phyloP scores from a whole-genome alignment of 805 yeast species.

The Candida jianshihensis region DNA sequence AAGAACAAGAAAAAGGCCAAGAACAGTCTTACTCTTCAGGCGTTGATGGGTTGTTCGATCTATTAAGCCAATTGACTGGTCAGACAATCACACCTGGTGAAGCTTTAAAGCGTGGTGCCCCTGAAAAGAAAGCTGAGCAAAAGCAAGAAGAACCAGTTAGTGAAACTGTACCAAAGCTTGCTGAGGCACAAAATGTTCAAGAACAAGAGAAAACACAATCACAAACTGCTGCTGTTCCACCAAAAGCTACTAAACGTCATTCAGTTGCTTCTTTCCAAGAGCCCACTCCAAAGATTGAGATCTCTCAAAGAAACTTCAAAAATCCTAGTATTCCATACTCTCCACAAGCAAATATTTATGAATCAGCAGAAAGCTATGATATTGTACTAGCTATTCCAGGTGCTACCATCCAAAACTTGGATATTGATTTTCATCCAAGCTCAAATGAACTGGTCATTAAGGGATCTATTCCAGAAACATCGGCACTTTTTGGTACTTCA shows the following conservation, averaged over 20 bases:
- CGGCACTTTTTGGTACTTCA: conserved; percentile 12
- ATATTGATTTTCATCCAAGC: conserved; percentile 53
- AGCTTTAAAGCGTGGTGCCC: neutral
- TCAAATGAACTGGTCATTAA: conserved; percentile 45
- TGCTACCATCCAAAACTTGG: conserved; percentile 43
- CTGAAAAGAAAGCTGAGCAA: neutral
- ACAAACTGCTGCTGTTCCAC: neutral
- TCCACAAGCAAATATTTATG: conserved; percentile 55
- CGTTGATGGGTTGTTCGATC: neutral
- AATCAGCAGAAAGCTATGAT: conserved; percentile 36
- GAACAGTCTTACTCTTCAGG: neutral
- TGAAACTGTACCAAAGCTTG: neutral
- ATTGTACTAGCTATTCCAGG: conserved; percentile 54
- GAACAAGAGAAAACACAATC: neutral
- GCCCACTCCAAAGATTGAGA: conserved; percentile 23
- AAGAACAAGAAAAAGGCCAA: neutral
- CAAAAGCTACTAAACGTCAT: conserved; percentile 14
- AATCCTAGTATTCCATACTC: conserved; percentile 40
- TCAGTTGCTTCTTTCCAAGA: conserved; percentile 15
- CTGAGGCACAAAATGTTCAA: neutral
- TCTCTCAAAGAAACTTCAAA: conserved; percentile 19
- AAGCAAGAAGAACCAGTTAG: neutral
- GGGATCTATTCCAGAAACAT: conserved; percentile 31
- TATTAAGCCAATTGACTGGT: neutral
- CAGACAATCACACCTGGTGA: neutral